Evolutionary conservation across 164 flowering plant species (phyloP).

Genomic region (Annona cherimola): DNA sequence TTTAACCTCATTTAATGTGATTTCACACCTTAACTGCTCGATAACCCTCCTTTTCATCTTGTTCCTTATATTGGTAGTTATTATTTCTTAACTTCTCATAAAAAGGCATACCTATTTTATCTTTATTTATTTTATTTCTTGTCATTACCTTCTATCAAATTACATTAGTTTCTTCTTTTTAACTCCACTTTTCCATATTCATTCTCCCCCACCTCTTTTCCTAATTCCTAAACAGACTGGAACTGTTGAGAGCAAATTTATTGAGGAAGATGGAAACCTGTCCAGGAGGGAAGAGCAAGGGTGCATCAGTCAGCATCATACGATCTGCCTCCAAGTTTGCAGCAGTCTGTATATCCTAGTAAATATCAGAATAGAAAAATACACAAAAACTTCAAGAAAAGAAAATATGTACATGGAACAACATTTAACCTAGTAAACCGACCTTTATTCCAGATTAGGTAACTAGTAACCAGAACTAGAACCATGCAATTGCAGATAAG

Average conservation of each 20-base stretch:
- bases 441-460: too few species aligned
- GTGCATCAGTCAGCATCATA: conserved; percentile 88
- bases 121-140: background rate
- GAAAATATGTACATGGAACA: background rate
- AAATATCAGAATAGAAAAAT: conserved; percentile 8
- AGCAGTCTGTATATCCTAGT: conserved; percentile 48
- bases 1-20: too few species aligned
- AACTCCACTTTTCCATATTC: background rate
- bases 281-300: conserved; percentile 90
- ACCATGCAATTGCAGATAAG: too few species aligned
- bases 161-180: background rate
- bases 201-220: background rate
- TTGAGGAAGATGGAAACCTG: conserved; percentile 49
- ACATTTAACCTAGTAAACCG: too few species aligned
- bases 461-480: too few species aligned
- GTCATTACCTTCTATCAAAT: background rate
- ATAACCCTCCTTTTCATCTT: background rate
- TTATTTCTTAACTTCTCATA: too few species aligned
- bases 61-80: background rate
- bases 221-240: background rate
- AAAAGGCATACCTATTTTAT: background rate
- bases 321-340: conserved; percentile 64
- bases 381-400: background rate
- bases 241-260: background rate
- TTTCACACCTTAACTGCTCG: too few species aligned